Evolutionary conservation across 192 early-diverging fungal species (phyloP).

Genomic region (Coemansia sp.): DNA sequence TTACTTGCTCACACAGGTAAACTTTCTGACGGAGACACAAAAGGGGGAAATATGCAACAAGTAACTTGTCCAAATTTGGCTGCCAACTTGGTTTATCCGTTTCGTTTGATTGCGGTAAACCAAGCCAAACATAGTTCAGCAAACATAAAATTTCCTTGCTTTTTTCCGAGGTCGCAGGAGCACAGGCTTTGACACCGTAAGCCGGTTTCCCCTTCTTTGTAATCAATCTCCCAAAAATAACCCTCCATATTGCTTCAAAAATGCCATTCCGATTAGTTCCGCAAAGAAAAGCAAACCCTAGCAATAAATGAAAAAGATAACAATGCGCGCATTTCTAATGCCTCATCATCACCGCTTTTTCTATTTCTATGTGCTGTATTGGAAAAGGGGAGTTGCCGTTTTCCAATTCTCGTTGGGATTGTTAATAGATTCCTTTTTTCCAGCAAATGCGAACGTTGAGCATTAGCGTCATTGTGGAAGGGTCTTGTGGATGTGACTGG

Average conservation of each 20-base stretch:
- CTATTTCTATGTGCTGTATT: background rate
- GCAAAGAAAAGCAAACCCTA: background rate
- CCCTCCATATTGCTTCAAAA: background rate
- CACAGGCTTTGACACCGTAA: background rate
- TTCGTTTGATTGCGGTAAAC: no score
- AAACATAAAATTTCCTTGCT: background rate
- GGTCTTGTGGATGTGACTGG: no score
- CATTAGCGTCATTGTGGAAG: no score
- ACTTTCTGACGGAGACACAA: no score
- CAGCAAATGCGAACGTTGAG: no score
- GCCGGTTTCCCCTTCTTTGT: background rate
- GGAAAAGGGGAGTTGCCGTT: background rate
- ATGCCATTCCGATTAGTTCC: slow-evolving; percentile 7
- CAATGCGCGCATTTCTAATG: background rate
- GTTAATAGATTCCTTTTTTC: no score
- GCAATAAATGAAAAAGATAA: background rate
- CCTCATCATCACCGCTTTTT: background rate
- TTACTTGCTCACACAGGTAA: background rate
- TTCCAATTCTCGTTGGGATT: background rate
- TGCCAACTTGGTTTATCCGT: no score
- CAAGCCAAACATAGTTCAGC: background rate
- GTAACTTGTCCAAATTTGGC: no score
- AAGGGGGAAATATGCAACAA: no score
- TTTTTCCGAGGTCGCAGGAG: background rate
- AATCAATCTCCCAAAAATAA: background rate